Evolutionary conservation across 768 basidiomycete genomes (phyloP), one percentile per base, ranked within the genome.

Genomic region (Hydnomerulius pinastri): DNA sequence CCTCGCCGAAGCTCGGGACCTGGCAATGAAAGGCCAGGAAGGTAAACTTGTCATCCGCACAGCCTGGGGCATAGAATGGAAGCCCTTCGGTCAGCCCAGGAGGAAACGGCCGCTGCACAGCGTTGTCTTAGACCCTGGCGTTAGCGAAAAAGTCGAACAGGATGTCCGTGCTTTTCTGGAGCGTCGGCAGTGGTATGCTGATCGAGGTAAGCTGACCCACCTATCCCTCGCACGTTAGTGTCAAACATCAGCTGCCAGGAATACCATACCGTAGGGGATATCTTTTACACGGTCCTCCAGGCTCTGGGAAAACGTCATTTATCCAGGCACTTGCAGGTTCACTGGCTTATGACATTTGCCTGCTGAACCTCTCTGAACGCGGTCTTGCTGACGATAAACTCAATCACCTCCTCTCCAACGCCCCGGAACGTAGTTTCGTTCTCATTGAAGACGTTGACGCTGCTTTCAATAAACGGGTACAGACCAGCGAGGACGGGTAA

Each of bases 201-300:
- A 98, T 64, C 77, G 97, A 82, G 97, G 96, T 87, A 56, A 58
- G 83, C 63, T 24, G 21, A 2, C 1, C 32, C 17, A 15, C 32
- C 27, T n/a, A 17, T 17, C 11, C 25, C n/a, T 17, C 11, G 25
- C 35, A 8, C 17, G 17, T 21, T 41, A 53, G 46, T 63, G 20
- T n/a, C 40, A 39, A 55, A 35, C 5, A n/a, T 46, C 47, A 38
- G 28, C 43, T 32, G 49, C 36, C 51, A 98, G 95, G 96, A 15
- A 97, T 99, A 51, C 97, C 97, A 0, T 99, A 98, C 65, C 85
- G 97, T 20, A 81, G 97, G 54, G 97, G 97, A 32, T 98, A 98
- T 68, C 80, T 99, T 9, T 73, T 99, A 13, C 83, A 98, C 61
- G 97, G 97, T 10, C 97, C 97, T 18, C 97, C 97, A 6, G 97